Evolutionary conservation across 345 rosid genomes (phyloP), one percentile per base, ranked within the genome.

Genomic region (Raphanus raphanistrum): DNA sequence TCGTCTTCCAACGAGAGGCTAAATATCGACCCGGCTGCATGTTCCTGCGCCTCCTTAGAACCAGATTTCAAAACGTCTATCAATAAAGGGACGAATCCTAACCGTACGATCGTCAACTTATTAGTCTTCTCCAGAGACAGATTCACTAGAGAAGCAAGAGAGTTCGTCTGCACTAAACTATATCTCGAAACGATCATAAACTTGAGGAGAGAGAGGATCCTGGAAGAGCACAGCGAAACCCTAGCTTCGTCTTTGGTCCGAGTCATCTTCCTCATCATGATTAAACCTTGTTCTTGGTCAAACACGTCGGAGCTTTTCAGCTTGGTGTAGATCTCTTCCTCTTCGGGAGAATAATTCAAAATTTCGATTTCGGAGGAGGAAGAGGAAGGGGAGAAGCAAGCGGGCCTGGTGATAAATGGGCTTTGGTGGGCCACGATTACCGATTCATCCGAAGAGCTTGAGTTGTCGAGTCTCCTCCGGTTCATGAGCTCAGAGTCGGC

Each of bases 1-100:
- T 88, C 88, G 50, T 92, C 93, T 43, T 94, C 97, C 1, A 92
- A 68, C 10, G 97, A 87, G n/a, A 94, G 77, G 43, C 98, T 92
- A 59, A 94, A 94, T 0, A 94, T 60, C 0, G 89, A 87, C 2
- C 97, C 98, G 0, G 91, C 86, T 0, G 97, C 97, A 73, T 89
- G 98, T 43, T 89, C 92, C 59, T 87, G 92, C 6, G 97, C 85
- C 63, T 94, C 97, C 0, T 75, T 78, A 0, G 88, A 83, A 2
- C 97, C 97, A 0, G 93, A 84, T 45, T 90, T 88, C 70, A 94
- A 72, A 5, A 86, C 86, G 1, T 90, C 92, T 3, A 94, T 87
- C 82, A 94, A 66, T 0, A 76, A 11, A 1, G 97, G 97, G 41
- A 92, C 84, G 32, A 87, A 79, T 64, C 98, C 97, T 11, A 89